Evolutionary conservation across 169 alveolate genomes (phyloP), one percentile per base, ranked within the genome.

Genomic region (Babesia sp.): DNA sequence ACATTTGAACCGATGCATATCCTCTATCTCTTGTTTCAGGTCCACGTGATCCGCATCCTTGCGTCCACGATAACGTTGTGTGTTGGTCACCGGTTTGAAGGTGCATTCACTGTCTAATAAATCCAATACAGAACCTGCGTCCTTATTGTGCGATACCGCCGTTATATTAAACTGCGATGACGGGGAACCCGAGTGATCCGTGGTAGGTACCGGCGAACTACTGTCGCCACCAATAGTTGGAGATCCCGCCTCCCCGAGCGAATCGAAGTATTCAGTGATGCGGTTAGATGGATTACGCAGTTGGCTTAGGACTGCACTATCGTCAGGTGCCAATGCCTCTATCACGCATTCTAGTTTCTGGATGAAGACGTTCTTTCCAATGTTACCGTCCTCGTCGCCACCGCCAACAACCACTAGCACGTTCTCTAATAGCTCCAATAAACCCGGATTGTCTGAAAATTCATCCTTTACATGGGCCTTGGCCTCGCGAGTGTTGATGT

Each of bases 361-460:
- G 41, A 75, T 61, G 50, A 75, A 75, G 28, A 44, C 71, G 22
- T 50, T 63, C 46, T 75, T 75, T 50, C 53, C 71, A 70, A 75
- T 75, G 26, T 37, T 50, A 20, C 44, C 66, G 28, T 46, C 51
- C 2, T 11, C 64, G 26, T n/a, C 16, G n/a, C 44, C 55, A 12
- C 34, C 55, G 1, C 50, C 54, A 2, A 31, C 61, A 20, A 55
- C 60, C 33, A 12, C 58, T 2, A 75, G 68, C 16, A 75, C 78
- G 18, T 55, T 41, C 5, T 39, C 29, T 20, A 75, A 34, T 28
- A 75, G 48, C 26, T 75, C 71, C 22, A 54, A 61, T 22, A 75
- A 63, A 5, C 33, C 41, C 11, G 69, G 78, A 37, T 51, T 56
- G 12, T 26, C 48, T 8, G 26, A 44, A 54, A 55, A 6, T 14